Conservation (phyloP, 768 basidiomycete genomes). For the Suillus decipiens region DNA sequence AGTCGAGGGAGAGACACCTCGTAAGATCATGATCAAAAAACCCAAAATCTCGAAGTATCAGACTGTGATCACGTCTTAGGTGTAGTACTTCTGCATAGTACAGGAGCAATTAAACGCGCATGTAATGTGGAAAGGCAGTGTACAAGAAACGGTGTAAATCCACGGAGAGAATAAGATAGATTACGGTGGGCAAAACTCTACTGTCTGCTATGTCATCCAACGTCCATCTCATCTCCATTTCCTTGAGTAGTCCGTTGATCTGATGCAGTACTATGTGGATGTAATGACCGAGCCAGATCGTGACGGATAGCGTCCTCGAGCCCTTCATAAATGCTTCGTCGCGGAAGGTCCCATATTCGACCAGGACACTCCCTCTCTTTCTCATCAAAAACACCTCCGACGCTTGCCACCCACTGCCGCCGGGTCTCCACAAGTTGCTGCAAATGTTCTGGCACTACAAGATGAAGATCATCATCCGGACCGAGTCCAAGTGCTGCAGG, state of each 20-base stretch:
- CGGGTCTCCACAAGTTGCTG: slow-evolving; percentile 74
- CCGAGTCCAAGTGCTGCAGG: slow-evolving; percentile 72
- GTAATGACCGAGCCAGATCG: slow-evolving; percentile 31
- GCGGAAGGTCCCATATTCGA: slow-evolving; percentile 76
- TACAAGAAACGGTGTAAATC: slow-evolving; percentile 22
- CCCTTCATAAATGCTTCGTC: slow-evolving; percentile 73
- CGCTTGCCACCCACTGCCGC: slow-evolving; percentile 72
- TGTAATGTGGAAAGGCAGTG: slow-evolving; percentile 23
- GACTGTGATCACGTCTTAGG: not conserved
- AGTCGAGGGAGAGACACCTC: slow-evolving; percentile 45
- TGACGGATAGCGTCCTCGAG: slow-evolving; percentile 63
- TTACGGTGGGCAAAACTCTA: slow-evolving; percentile 1
- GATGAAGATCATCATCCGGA: slow-evolving; percentile 63
- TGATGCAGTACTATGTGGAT: slow-evolving; percentile 22
- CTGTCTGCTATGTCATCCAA: slow-evolving; percentile 44
- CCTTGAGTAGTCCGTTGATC: slow-evolving; percentile 38
- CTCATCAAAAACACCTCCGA: slow-evolving; percentile 75
- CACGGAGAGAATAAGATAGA: slow-evolving; percentile 30
- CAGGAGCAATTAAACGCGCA: slow-evolving; percentile 21
- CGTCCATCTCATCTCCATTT: slow-evolving; percentile 65
- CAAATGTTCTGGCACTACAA: slow-evolving; percentile 69
- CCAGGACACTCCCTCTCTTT: slow-evolving; percentile 69
- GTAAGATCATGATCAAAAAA: slow-evolving; percentile 49
- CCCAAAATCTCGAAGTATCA: slow-evolving; percentile 30
- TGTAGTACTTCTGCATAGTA: slow-evolving; percentile 9